Percentiles rank a stretch among this genome's conserved stretches.
These are phyloP conservation scores for Gossypioides kirkii DNA, from an alignment of 345 rosid genomes.

Conservation along the genomic window DNA sequence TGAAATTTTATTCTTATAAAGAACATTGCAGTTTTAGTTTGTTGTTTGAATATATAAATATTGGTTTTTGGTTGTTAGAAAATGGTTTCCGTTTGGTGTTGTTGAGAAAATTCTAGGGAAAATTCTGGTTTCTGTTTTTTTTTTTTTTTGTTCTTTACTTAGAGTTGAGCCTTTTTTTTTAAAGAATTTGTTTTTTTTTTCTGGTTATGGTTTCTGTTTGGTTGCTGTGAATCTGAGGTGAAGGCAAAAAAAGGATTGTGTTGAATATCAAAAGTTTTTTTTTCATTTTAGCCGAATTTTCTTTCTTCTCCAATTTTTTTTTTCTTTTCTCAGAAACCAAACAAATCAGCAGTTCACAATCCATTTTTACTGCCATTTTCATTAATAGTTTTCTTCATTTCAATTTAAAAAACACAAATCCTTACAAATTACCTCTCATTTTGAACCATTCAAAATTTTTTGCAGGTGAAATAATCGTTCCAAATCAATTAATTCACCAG, in stretches of 20 bases:
- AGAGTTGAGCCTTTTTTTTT: too few relatives aligned
- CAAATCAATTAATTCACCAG: background rate
- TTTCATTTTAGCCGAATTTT: background rate
- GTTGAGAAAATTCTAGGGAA: background rate
- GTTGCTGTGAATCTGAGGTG: conserved; percentile 14
- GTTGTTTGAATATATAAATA: background rate
- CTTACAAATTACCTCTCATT: background rate
- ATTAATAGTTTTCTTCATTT: background rate
- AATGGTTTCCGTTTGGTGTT: conserved; percentile 4
- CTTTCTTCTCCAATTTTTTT: background rate
- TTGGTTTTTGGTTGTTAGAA: background rate
- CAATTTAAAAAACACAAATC: background rate
- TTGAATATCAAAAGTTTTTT: background rate
- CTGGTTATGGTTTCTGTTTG: conserved; percentile 10
- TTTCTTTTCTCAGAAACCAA: conserved; percentile 12
- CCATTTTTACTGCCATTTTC: background rate
- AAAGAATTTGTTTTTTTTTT: background rate
- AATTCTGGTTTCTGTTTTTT: background rate
- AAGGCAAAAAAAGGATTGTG: background rate
- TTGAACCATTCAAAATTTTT: background rate
- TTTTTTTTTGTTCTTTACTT: background rate
- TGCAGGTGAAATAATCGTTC: background rate
- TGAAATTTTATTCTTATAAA: background rate
- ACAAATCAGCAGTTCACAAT: background rate
- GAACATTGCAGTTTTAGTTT: background rate